phyloP scores from a whole-genome alignment of 2,329 filamentous ascomycete species.

The Botrytis squamosa region DNA sequence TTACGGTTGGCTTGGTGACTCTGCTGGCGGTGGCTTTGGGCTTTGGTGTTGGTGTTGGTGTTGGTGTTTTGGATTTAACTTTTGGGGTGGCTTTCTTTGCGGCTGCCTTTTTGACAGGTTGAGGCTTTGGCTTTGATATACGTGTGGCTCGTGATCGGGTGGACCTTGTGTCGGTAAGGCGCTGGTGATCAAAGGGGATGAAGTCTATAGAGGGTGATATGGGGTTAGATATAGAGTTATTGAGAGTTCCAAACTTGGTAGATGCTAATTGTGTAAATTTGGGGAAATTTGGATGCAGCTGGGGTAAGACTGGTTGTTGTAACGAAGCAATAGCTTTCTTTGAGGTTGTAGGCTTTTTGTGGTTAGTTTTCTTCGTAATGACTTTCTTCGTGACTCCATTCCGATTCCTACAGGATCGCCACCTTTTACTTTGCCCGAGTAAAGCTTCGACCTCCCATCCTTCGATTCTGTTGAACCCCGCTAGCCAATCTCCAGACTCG shows the following conservation, averaged over 20 bases:
- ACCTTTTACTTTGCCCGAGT: background rate
- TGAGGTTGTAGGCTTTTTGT: background rate
- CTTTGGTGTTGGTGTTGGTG: background rate
- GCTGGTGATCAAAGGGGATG: background rate
- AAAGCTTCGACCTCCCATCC: slow-evolving; percentile 19
- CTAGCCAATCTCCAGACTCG: slow-evolving; percentile 17
- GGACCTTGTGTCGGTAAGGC: background rate
- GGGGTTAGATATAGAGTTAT: background rate
- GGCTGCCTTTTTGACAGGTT: background rate
- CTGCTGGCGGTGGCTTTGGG: background rate
- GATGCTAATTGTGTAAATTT: background rate
- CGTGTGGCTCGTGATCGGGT: background rate
- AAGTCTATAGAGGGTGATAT: background rate
- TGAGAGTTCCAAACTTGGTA: background rate
- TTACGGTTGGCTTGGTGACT: background rate
- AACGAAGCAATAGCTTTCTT: background rate
- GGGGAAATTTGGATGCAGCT: background rate
- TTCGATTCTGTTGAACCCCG: slow-evolving; percentile 14
- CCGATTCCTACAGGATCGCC: background rate
- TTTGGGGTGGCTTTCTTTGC: background rate
- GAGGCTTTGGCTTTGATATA: slow-evolving; percentile 5
- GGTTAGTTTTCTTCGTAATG: background rate
- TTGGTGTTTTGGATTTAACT: background rate
- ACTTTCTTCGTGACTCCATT: background rate
- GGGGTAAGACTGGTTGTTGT: background rate